These are phyloP conservation scores for Magnolia changhungtana DNA, from an alignment of 164 flowering plant genomes.

Conservation along the genomic window DNA sequence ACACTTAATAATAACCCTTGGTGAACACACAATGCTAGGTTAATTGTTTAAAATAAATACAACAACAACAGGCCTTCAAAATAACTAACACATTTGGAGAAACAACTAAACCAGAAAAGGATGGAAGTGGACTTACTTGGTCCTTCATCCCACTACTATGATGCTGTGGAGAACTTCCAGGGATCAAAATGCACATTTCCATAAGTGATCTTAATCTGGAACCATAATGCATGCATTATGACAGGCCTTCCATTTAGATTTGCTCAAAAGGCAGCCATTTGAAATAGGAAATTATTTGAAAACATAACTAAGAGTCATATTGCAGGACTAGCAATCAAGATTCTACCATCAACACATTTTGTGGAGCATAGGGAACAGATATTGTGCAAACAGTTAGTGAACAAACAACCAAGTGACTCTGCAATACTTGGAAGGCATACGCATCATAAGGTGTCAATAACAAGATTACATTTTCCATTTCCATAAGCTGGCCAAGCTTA, in stretches of 20 bases:
- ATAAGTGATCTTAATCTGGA: constrained; percentile 83
- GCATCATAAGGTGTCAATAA: too few relatives aligned
- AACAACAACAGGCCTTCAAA: too few relatives aligned
- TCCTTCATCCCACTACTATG: constrained; percentile 27
- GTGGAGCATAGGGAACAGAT: background rate
- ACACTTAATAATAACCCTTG: too few relatives aligned
- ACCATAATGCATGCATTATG: constrained; percentile 15
- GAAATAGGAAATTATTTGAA: background rate
- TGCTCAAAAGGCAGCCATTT: background rate
- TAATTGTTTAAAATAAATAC: too few relatives aligned
- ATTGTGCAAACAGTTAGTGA: background rate
- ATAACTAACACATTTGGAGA: too few relatives aligned
- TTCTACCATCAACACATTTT: background rate
- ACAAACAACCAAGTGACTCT: background rate
- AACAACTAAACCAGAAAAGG: background rate
- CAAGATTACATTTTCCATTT: too few relatives aligned
- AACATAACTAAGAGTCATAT: too few relatives aligned
- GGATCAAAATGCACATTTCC: constrained; percentile 90
- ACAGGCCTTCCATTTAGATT: background rate
- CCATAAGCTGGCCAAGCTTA: too few relatives aligned
- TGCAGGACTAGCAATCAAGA: background rate
- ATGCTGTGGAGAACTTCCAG: constrained; percentile 62
- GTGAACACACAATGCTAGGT: too few relatives aligned
- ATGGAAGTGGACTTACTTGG: constrained; percentile 38
- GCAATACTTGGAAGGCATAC: too few relatives aligned